Percentiles rank a stretch among this genome's conserved stretches.
These are phyloP conservation scores for Picochlorum sp. DNA, from an alignment of 139 green algal species.

Conservation along the genomic window DNA sequence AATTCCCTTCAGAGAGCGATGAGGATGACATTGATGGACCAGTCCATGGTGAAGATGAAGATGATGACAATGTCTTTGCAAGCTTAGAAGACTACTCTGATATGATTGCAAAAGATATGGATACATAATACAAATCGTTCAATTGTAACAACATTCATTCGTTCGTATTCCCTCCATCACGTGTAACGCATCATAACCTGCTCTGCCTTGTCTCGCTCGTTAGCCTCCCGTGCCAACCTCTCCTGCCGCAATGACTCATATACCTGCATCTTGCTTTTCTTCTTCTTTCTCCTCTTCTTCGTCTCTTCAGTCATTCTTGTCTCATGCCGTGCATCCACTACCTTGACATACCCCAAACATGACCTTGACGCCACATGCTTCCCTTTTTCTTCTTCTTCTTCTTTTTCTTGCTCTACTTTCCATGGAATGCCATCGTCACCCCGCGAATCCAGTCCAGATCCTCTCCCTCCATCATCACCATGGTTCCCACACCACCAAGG, in stretches of 20 bases:
- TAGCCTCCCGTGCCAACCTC: background rate
- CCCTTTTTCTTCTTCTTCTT: background rate
- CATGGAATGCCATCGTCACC: background rate
- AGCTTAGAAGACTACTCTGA: conserved; percentile 45
- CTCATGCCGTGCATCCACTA: background rate
- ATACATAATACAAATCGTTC: background rate
- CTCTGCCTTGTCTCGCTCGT: background rate
- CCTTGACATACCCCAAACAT: conserved; percentile 1
- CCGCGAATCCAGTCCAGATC: background rate
- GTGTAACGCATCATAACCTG: background rate
- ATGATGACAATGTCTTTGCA: conserved; percentile 40
- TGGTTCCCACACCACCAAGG: background rate
- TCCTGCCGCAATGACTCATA: background rate
- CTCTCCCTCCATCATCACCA: conserved; percentile 4
- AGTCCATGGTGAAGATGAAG: conserved; percentile 3
- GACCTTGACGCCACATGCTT: no score
- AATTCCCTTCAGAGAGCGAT: background rate
- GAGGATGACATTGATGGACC: conserved; percentile 9
- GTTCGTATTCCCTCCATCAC: background rate
- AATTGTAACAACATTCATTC: background rate
- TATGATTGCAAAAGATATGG: conserved; percentile 18
- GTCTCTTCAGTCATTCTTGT: conserved; percentile 1
- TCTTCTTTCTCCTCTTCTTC: background rate
- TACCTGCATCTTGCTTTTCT: conserved; percentile 33
- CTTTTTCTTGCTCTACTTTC: background rate